Evolutionary conservation across 495 filamentous ascomycete species (phyloP), one percentile per base, ranked within the genome.

Genomic region (Venustampulla echinocandica): DNA sequence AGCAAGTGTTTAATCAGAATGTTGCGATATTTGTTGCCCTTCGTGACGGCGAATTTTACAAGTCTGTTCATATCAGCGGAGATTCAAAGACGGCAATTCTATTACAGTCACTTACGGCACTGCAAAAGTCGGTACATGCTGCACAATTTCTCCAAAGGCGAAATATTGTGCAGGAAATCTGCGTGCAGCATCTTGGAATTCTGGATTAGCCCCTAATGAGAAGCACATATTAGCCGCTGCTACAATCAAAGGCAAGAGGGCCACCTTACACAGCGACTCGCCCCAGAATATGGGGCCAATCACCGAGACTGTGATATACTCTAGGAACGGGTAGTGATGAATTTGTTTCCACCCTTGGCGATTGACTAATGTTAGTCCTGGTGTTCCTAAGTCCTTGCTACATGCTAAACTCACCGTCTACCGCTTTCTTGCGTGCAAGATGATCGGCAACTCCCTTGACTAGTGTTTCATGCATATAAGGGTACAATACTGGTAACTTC

Each of bases 91-190:
- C 13, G 13, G 13, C 13, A 7, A 13, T 30, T 30, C 27, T 30
- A 13, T 7, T 6, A 7, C 7, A 30, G 34, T 10, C 9, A 17
- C 34, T 6, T 37, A 37, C 34, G 34, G 34, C 6, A 37, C 15
- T 10, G 34, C 15, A 37, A 37, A 11, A 6, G 9, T 37, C 9
- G 34, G 34, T 37, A 37, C 34, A 15, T 37, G 34, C 15, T 37
- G 34, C 6, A 37, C 34, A 37, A 37, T 37, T 18, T 37, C 34
- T 10, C 34, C 34, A 17, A 37, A 37, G 9, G 9, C 17, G 15
- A 37, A 37, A 18, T 37, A 37, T 37, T 37, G 34, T 11, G 34
- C 34, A 10, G 34, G 34, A 15, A 37, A 37, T 37, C 34, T 37
- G 34, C 34, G 34, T 11, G 34, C 34, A 10, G 34, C 34, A 17